phyloP scores from a whole-genome alignment of 2,329 filamentous ascomycete species.

The Didymella pinodella region DNA sequence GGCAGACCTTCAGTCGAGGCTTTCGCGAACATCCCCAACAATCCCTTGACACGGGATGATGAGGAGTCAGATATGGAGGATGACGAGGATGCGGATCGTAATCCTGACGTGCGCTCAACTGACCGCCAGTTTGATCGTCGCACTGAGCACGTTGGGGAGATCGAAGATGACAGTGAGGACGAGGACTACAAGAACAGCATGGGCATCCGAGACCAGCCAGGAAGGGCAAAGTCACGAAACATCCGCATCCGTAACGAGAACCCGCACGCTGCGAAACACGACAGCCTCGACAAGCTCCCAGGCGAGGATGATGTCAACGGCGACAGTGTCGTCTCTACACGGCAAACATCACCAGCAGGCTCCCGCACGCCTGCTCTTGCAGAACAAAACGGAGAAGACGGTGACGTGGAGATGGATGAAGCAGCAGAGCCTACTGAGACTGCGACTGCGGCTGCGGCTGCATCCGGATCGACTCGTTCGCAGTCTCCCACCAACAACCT shows the following conservation, averaged over 20 bases:
- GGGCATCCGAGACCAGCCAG: constrained; percentile 69
- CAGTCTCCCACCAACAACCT: constrained; percentile 45
- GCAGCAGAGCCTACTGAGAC: constrained; percentile 25
- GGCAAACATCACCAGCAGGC: constrained; percentile 39
- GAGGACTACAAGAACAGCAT: constrained; percentile 80
- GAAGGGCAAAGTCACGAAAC: constrained; percentile 60
- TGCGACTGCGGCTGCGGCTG: constrained; percentile 17
- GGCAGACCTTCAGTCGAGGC: constrained; percentile 63
- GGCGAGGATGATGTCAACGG: constrained; percentile 42
- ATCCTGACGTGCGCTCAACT: constrained; percentile 70
- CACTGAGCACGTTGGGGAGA: constrained; percentile 78
- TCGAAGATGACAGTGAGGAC: constrained; percentile 78
- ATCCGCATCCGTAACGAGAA: constrained; percentile 68
- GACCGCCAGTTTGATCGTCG: constrained; percentile 77
- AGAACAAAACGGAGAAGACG: constrained; percentile 42
- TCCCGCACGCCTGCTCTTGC: constrained; percentile 40
- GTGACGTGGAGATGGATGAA: constrained; percentile 50
- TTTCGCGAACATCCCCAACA: constrained; percentile 64
- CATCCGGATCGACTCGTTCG: constrained; percentile 30
- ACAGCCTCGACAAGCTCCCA: constrained; percentile 38
- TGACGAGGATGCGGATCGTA: constrained; percentile 64
- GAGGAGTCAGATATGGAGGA: constrained; percentile 78
- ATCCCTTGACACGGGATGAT: constrained; percentile 62
- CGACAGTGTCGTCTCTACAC: constrained; percentile 40
- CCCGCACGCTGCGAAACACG: constrained; percentile 54